A percentile compares a stretch with the other conserved stretches of the same genome.
Evolutionary conservation across 768 basidiomycete species (phyloP).

Genomic region (Mycena polygramma): DNA sequence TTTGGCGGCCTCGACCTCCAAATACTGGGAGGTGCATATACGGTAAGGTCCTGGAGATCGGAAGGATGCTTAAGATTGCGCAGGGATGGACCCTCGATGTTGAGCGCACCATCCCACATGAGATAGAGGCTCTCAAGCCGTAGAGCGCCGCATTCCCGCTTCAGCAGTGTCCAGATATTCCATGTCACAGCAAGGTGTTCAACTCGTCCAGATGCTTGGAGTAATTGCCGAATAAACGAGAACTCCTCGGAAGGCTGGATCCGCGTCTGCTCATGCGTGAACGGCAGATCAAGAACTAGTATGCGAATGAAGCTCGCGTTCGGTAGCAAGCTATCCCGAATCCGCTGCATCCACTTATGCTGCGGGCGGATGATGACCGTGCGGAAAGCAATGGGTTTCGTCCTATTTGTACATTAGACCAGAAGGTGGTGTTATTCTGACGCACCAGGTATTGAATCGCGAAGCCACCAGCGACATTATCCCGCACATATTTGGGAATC

Average conservation of each 20-base stretch:
- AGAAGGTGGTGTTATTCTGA: too few species aligned
- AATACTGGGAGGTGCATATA: constrained; percentile 7
- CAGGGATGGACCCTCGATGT: not conserved
- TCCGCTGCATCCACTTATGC: not conserved
- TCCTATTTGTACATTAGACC: not conserved
- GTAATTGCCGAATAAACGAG: not conserved
- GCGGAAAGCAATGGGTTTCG: constrained; percentile 8
- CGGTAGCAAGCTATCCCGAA: constrained; percentile 1
- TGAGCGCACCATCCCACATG: not conserved
- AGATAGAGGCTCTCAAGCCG: constrained; percentile 26
- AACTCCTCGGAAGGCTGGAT: not conserved
- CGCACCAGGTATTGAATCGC: constrained; percentile 13
- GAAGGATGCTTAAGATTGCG: not conserved
- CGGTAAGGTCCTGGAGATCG: not conserved
- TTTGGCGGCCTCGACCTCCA: too few species aligned
- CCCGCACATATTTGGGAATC: too few species aligned
- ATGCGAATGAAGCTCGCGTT: constrained; percentile 1
- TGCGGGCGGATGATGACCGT: constrained; percentile 10
- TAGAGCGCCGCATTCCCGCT: not conserved
- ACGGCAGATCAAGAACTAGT: not conserved
- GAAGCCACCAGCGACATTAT: not conserved
- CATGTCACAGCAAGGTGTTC: constrained; percentile 9
- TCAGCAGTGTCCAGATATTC: constrained; percentile 8
- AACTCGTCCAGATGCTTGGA: not conserved
- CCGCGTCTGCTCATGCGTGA: not conserved